Evolutionary conservation across 1,139 yeast species (phyloP), one percentile per base, ranked within the genome.

Genomic region (Sugiyamaella neomexicana): DNA sequence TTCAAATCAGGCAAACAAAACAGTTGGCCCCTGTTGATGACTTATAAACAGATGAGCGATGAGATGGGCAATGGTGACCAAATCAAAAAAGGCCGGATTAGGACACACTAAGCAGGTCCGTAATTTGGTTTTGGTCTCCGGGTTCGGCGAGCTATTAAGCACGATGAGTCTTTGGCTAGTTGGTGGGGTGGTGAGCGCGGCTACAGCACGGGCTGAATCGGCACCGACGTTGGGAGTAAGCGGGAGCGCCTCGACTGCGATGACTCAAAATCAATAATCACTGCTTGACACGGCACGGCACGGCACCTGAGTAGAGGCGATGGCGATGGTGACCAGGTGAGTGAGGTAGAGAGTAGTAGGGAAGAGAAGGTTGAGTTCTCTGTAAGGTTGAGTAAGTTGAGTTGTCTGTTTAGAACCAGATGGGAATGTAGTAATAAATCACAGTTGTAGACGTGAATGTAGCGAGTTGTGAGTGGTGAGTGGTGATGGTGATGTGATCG

Each of bases 51-150:
- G 36, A 27, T 8, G 16, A 9, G 9, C 37, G 46, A 29, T 42
- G 46, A 42, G 46, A 29, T 42, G 46, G 27, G 46, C 37, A 8
- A 25, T 31, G 37, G 37, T 42, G 46, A 42, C 37, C 46, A 29
- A 42, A 42, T 42, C 46, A 25, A 31, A 27, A 9, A 34, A 6
- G 38, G 37, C 37, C 17, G 36, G 37, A 42, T 42, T 42, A 42
- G 46, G 46, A 16, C 10, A 15, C 32, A 27, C 10, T 42, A 42
- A 42, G 46, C 46, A 42, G 32, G 8, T 27, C 10, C 10, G n/a
- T 27, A 27, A 27, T 5, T 5, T 5, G 5, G 5, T 27, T 12
- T 42, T 7, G n/a, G 36, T 36, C 46, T 29, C 46, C 46, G 46
- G 15, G 23, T 29, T 27, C 46, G 46, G 46, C 15, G 46, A 17